These are phyloP conservation scores for Eucalyptus fibrosa DNA, from an alignment of 345 rosid species.

Conservation along the genomic window DNA sequence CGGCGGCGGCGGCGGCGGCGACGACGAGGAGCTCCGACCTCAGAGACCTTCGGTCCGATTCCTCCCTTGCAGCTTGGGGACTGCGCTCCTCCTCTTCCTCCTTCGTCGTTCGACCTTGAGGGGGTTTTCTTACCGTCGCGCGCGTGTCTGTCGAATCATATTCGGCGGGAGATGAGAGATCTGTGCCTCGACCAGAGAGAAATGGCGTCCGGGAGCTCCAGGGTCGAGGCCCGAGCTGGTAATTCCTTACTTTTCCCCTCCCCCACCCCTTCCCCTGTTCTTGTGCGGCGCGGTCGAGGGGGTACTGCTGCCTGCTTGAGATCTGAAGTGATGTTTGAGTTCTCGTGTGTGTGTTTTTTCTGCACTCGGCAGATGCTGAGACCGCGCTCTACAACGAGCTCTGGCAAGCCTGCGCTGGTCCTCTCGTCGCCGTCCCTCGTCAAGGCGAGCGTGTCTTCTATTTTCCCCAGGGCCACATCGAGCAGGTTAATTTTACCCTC, in stretches of 20 bases:
- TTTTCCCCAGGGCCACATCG: constrained; percentile 93
- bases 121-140: neutral
- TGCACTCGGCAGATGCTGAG: constrained; percentile 25
- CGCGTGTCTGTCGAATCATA: neutral
- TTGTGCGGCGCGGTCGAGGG: neutral
- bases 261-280: neutral
- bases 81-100: neutral
- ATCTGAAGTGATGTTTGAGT: neutral
- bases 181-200: constrained; percentile 11
- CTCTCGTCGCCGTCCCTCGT: constrained; percentile 66
- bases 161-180: neutral
- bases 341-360: neutral
- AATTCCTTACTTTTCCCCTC: neutral
- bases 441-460: constrained; percentile 68
- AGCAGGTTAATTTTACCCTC: constrained; percentile 38
- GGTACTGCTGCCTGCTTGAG: neutral
- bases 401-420: constrained; percentile 97
- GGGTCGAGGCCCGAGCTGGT: neutral
- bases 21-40: neutral
- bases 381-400: constrained; percentile 64
- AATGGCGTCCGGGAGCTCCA: constrained; percentile 7
- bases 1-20: neutral
- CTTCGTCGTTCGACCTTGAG: neutral
- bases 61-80: neutral
- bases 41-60: neutral